phyloP scores from a whole-genome alignment of 495 filamentous ascomycete species.

The Lophium mytilinum region DNA sequence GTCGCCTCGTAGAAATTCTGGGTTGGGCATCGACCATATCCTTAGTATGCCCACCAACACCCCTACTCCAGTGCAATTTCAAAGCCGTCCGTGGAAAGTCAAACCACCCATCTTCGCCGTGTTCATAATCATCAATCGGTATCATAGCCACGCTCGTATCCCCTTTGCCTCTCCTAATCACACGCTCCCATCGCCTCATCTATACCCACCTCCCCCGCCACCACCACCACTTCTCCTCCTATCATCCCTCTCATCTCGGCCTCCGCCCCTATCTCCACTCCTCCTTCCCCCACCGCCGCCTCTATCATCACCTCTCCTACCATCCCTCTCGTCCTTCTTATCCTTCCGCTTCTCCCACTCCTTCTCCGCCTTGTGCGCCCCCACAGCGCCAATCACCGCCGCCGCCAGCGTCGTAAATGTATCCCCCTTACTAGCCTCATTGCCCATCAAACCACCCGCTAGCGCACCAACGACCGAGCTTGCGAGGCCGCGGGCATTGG shows the following conservation, averaged over 20 bases:
- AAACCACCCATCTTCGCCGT: too few relatives aligned
- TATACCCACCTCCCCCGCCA: background rate
- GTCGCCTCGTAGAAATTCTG: too few relatives aligned
- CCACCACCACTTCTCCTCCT: background rate
- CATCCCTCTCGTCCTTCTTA: slow-evolving; percentile 1
- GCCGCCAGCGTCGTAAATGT: slow-evolving; percentile 12
- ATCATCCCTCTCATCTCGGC: slow-evolving; percentile 2
- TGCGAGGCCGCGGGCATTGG: slow-evolving; percentile 4
- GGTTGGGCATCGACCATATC: too few relatives aligned
- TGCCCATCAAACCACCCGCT: slow-evolving; percentile 17
- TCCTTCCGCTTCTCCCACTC: slow-evolving; percentile 10
- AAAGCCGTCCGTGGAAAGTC: too few relatives aligned
- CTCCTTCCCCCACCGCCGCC: background rate
- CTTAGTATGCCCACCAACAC: too few relatives aligned
- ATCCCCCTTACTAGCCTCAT: slow-evolving; percentile 9
- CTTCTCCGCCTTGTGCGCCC: slow-evolving; percentile 14
- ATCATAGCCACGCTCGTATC: too few relatives aligned
- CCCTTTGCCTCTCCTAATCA: too few relatives aligned
- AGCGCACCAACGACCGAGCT: slow-evolving; percentile 18
- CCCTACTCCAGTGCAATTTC: too few relatives aligned
- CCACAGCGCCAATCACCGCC: slow-evolving; percentile 19
- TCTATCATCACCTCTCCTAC: background rate
- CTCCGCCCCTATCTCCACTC: slow-evolving; percentile 2
- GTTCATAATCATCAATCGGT: too few relatives aligned
- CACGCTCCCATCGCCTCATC: background rate